Percentiles rank a stretch among this genome's conserved stretches.
phyloP scores from a whole-genome alignment of 768 basidiomycete species.

The Hericium erinaceus region DNA sequence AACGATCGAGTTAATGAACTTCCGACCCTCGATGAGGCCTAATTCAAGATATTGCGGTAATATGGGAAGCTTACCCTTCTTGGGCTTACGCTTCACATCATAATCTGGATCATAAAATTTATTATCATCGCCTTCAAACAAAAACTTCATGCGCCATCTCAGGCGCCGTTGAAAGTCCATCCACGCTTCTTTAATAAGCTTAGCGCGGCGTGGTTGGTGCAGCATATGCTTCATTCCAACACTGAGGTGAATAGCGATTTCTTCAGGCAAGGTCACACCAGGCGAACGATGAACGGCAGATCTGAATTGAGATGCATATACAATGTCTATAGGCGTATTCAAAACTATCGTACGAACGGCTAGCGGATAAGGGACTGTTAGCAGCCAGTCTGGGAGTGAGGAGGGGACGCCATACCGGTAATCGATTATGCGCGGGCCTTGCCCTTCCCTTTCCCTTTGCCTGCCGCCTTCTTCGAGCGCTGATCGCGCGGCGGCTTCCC shows the following conservation, averaged over 20 bases:
- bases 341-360: not conserved
- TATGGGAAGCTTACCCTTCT: not conserved
- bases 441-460: not conserved
- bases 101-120: not conserved
- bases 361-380: not conserved
- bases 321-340: not conserved
- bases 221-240: not conserved
- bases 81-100: not conserved
- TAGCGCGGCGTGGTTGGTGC: not conserved
- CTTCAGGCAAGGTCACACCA: not conserved
- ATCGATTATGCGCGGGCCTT: not conserved
- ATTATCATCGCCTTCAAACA: not conserved
- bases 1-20: not conserved
- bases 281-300: not conserved
- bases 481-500: not conserved
- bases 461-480: not conserved
- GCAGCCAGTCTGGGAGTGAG: not conserved
- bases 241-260: not conserved
- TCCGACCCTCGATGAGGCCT: not conserved
- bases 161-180: not conserved
- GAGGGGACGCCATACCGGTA: not conserved
- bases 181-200: not conserved
- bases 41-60: conserved; percentile 1
- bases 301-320: not conserved
- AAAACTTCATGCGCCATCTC: not conserved